A percentile compares a stretch with the other conserved stretches of the same genome.
Conservation (phyloP, 2,329 filamentous ascomycete genomes). For the Xylaria sp. region DNA sequence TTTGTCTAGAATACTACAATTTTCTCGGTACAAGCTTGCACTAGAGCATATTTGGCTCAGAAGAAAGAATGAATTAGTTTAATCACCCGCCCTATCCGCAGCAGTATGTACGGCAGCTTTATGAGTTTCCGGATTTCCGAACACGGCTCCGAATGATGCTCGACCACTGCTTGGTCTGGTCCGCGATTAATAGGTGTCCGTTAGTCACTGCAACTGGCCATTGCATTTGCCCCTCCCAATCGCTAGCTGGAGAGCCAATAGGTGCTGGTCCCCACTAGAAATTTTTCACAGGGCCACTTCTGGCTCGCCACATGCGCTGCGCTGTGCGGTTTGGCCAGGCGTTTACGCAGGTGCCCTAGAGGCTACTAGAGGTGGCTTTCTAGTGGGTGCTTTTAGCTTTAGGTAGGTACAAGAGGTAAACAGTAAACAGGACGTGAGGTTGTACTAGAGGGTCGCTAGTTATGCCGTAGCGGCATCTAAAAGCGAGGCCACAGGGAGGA, state of each 20-base stretch:
- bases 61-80: conserved; percentile 19
- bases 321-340: conserved; percentile 7
- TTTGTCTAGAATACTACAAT: neutral
- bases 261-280: conserved; percentile 18
- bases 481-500: neutral
- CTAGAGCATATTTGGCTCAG: neutral
- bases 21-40: neutral
- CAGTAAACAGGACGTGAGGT: neutral
- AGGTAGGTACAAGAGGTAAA: neutral
- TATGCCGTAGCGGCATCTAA: neutral
- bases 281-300: conserved; percentile 22
- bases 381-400: neutral
- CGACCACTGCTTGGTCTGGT: neutral
- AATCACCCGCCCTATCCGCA: conserved; percentile 20
- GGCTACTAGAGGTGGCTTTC: neutral
- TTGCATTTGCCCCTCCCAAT: neutral
- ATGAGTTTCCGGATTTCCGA: conserved; percentile 20
- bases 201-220: neutral
- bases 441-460: neutral
- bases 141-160: conserved; percentile 6
- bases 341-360: conserved; percentile 8
- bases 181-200: neutral
- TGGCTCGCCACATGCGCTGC: conserved; percentile 19
- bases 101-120: conserved; percentile 16
- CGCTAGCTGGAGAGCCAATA: neutral